Conservation (phyloP, 1,139 yeast genomes). For the Debaryomycetaceae sp. region DNA sequence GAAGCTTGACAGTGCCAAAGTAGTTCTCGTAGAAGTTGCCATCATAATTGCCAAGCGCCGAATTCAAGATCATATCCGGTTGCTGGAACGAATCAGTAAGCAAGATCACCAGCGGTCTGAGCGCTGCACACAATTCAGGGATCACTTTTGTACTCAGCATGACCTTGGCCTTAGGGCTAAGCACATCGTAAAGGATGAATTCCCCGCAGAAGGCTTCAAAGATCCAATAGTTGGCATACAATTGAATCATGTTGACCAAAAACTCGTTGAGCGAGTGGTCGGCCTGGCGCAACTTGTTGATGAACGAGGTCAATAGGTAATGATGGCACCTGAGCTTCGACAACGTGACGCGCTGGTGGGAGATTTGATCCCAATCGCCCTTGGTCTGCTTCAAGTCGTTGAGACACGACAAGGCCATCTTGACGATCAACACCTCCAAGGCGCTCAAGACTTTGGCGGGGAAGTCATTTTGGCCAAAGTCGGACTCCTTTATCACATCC, state of each 20-base stretch:
- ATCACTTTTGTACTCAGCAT: conserved; percentile 33
- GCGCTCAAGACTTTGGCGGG: conserved; percentile 14
- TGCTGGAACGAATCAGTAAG: conserved; percentile 75
- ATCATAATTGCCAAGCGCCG: conserved; percentile 70
- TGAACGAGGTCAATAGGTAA: conserved; percentile 21
- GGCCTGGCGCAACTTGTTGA: conserved; percentile 14
- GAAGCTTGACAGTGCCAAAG: conserved; percentile 39
- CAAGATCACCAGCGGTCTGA: conserved; percentile 64
- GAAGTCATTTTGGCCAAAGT: conserved; percentile 12
- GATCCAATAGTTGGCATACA: conserved; percentile 24
- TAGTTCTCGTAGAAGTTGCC: conserved; percentile 79
- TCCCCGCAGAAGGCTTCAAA: conserved; percentile 66
- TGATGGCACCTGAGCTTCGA: conserved; percentile 23
- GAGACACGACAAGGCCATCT: conserved; percentile 12
- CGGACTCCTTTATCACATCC: conserved; percentile 10
- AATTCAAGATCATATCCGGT: conserved; percentile 70
- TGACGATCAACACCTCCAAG: conserved; percentile 19
- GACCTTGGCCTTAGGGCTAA: conserved; percentile 39
- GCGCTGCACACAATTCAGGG: conserved; percentile 31
- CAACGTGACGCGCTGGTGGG: conserved; percentile 21
- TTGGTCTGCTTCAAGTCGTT: conserved; percentile 14
- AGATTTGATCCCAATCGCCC: conserved; percentile 19
- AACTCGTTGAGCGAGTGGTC: conserved; percentile 17
- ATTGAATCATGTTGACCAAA: conserved; percentile 19
- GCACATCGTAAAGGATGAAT: conserved; percentile 56